phyloP scores from a whole-genome alignment of 331 rosid species.

The Saraca asoca region DNA sequence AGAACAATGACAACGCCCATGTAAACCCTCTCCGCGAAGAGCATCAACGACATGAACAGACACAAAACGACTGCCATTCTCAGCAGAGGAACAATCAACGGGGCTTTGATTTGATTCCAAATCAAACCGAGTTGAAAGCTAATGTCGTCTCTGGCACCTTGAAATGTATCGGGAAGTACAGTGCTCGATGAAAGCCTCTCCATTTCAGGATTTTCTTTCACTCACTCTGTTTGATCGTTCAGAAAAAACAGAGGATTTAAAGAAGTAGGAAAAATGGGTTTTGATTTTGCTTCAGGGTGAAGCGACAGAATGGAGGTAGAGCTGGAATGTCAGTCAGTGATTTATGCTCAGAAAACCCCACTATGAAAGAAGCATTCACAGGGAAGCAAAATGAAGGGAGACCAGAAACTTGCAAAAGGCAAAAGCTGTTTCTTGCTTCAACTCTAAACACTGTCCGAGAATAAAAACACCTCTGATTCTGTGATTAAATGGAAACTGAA shows the following conservation, averaged over 20 bases:
- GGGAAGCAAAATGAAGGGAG: slow-evolving; percentile 26
- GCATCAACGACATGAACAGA: slow-evolving; percentile 76
- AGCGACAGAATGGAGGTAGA: slow-evolving; percentile 46
- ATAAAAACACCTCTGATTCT: slow-evolving; percentile 39
- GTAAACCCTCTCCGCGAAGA: slow-evolving; percentile 76
- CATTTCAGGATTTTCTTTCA: slow-evolving; percentile 42
- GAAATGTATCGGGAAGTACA: slow-evolving; percentile 54
- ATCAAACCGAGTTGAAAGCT: slow-evolving; percentile 51
- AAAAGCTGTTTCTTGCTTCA: not conserved
- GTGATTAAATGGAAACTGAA: slow-evolving; percentile 41
- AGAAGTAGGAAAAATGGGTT: too few species aligned
- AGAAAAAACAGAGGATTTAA: slow-evolving; percentile 19
- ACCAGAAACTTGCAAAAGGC: not conserved
- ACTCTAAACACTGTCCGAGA: slow-evolving; percentile 23
- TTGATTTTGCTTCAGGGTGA: slow-evolving; percentile 44
- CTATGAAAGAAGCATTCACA: slow-evolving; percentile 4
- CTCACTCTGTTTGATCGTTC: slow-evolving; percentile 1
- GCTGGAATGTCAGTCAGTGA: slow-evolving; percentile 49
- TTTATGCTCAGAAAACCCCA: slow-evolving; percentile 36
- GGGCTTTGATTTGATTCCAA: slow-evolving; percentile 74
- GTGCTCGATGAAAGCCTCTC: slow-evolving; percentile 50
- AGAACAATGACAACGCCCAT: slow-evolving; percentile 75
- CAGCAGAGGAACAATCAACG: slow-evolving; percentile 73
- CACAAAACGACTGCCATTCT: slow-evolving; percentile 62
- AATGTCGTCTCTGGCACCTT: slow-evolving; percentile 67